Evolutionary conservation across 352 stramenopile species (phyloP).

Genomic region (Peronosclerospora sorghi): DNA sequence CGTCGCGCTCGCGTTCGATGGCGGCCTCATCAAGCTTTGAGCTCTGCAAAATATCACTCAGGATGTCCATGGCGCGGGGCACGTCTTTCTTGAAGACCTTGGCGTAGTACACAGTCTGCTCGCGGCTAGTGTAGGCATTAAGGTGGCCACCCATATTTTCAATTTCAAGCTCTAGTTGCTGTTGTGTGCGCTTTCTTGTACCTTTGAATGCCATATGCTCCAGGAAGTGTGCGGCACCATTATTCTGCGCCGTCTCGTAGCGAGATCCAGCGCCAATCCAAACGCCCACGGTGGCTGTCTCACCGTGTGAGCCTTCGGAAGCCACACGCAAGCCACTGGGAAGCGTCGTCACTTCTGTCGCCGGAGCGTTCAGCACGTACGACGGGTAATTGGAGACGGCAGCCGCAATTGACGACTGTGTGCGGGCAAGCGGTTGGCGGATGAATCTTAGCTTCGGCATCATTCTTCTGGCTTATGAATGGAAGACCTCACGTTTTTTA

Average conservation of each 20-base stretch:
- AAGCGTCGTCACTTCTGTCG: constrained; percentile 95
- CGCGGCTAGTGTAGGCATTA: constrained; percentile 97
- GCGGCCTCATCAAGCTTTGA: constrained; percentile 93
- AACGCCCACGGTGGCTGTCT: constrained; percentile 97
- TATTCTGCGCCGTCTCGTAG: constrained; percentile 98
- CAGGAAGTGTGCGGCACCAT: constrained; percentile 98
- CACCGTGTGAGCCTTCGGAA: constrained; percentile 92
- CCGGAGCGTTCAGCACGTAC: constrained; percentile 88
- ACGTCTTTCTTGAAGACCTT: constrained; percentile 99
- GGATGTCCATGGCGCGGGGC: constrained; percentile 94
- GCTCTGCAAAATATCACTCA: constrained; percentile 98
- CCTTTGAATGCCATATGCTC: constrained; percentile 99
- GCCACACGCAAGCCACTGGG: constrained; percentile 94
- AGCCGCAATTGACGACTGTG: constrained; percentile 58
- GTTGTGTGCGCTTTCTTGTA: constrained; percentile 93
- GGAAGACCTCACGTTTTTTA: too few species aligned
- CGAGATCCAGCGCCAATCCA: constrained; percentile 94
- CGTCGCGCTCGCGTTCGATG: constrained; percentile 96
- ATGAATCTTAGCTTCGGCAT: constrained; percentile 51
- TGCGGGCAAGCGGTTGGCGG: constrained; percentile 46
- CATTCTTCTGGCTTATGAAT: constrained; percentile 19
- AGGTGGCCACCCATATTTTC: constrained; percentile 99
- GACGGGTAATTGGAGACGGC: constrained; percentile 70
- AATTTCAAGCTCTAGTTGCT: constrained; percentile 98
- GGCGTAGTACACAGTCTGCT: constrained; percentile 99